These are phyloP conservation scores for Wickerhamiella kurtzmanii DNA, from an alignment of 805 yeast species.

Conservation along the genomic window DNA sequence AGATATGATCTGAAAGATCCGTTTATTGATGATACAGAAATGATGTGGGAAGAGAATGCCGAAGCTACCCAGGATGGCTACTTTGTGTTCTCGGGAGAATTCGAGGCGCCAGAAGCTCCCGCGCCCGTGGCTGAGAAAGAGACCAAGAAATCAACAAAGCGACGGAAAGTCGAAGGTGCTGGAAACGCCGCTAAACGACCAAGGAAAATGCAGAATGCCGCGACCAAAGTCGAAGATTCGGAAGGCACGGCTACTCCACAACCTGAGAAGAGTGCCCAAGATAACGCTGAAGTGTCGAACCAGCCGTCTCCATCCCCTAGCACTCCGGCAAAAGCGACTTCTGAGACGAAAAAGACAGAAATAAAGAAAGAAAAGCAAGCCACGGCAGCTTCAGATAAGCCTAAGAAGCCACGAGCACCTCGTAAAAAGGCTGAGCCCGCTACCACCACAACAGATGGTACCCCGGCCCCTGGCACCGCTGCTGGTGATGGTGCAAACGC, in stretches of 20 bases:
- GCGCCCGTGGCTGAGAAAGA: conserved; percentile 12
- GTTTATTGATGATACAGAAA: conserved; percentile 88
- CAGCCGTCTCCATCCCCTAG: conserved; percentile 1
- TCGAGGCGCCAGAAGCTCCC: conserved; percentile 26
- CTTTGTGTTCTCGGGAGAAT: conserved; percentile 87
- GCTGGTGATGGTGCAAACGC: too few species aligned
- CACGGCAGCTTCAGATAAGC: conserved; percentile 4
- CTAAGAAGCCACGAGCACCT: conserved; percentile 8
- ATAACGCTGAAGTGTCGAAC: conserved; percentile 2
- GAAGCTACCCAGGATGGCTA: conserved; percentile 91
- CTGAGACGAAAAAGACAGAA: conserved; percentile 3
- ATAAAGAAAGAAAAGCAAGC: conserved; percentile 4
- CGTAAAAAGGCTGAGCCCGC: conserved; percentile 5
- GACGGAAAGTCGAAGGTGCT: conserved; percentile 6
- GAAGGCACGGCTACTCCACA: neutral
- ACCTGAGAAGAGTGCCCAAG: neutral
- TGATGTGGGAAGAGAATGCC: conserved; percentile 84
- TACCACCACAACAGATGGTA: neutral
- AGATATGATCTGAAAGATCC: conserved; percentile 82
- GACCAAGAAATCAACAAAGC: conserved; percentile 13
- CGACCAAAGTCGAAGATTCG: neutral
- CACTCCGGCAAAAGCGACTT: neutral
- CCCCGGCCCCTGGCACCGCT: too few species aligned
- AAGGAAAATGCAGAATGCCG: neutral
- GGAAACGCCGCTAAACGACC: neutral